These are phyloP conservation scores for Colletotrichum tropicicola DNA, from an alignment of 2,329 filamentous ascomycete species.

Conservation along the genomic window DNA sequence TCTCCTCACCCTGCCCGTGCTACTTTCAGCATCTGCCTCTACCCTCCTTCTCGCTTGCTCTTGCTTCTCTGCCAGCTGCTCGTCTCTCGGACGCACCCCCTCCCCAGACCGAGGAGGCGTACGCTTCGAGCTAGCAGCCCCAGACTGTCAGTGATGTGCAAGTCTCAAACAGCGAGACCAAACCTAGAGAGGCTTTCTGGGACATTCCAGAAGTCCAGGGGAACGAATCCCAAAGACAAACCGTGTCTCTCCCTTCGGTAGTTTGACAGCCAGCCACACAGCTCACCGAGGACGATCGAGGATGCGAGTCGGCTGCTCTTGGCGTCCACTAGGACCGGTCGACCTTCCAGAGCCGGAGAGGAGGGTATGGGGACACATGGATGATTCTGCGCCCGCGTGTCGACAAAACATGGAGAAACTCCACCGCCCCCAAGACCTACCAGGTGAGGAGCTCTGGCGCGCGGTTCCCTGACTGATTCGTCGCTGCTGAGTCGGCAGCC, in stretches of 20 bases:
- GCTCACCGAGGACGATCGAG: not conserved
- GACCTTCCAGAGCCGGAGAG: conserved; percentile 6
- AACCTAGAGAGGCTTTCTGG: conserved; percentile 6
- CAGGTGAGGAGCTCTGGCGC: conserved; percentile 3
- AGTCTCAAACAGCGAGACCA: not conserved
- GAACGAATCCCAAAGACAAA: not conserved
- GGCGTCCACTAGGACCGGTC: conserved; percentile 2
- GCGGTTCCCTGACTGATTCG: conserved; percentile 3
- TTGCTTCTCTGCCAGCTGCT: not conserved
- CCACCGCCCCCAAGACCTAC: not conserved
- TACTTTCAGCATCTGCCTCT: not conserved
- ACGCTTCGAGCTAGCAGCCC: not conserved
- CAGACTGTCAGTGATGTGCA: not conserved
- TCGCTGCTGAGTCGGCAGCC: not conserved
- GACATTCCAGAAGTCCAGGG: conserved; percentile 17
- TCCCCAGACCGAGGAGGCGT: not conserved
- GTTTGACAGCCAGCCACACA: not conserved
- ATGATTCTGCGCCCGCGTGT: not conserved
- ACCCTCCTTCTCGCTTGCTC: not conserved
- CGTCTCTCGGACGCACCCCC: not conserved
- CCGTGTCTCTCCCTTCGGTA: not conserved
- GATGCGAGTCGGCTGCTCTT: not conserved
- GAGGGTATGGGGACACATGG: no score
- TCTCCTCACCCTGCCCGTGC: not conserved
- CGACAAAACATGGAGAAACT: not conserved